Percentiles rank a stretch among this genome's conserved stretches.
Conservation (phyloP, 1,284 basidiomycete species). For the Pulchroboletus neoregius region DNA sequence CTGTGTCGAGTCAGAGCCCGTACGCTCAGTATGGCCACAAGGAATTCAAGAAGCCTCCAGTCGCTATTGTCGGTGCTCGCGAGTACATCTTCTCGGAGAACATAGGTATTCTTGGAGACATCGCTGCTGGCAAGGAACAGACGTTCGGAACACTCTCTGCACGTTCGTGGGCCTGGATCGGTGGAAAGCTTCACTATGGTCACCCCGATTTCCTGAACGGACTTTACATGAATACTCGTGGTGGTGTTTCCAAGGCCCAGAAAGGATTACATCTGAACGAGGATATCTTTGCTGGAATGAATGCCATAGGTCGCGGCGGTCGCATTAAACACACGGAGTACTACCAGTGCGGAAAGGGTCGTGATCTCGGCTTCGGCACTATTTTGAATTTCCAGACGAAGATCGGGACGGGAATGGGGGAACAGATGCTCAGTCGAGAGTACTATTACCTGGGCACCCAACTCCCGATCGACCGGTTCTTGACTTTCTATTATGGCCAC, state of each 20-base stretch:
- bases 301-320: constrained; percentile 93
- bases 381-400: constrained; percentile 99
- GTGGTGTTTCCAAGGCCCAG: constrained; percentile 98
- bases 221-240: constrained; percentile 97
- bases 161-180: constrained; percentile 93
- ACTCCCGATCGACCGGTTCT: constrained; percentile 95
- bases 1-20: constrained; percentile 82
- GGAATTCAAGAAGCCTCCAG: constrained; percentile 85
- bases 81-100: constrained; percentile 99
- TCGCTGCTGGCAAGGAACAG: constrained; percentile 99
- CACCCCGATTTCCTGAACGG: constrained; percentile 99
- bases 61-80: constrained; percentile 97
- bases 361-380: constrained; percentile 98
- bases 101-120: constrained; percentile 97
- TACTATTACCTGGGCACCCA: constrained; percentile 99
- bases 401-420: constrained; percentile 99
- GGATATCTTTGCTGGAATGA: constrained; percentile 99
- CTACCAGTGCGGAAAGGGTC: constrained; percentile 97
- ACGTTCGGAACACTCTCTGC: constrained; percentile 98
- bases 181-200: constrained; percentile 98
- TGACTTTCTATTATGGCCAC: constrained; percentile 99
- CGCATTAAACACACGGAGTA: constrained; percentile 99
- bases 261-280: constrained; percentile 98
- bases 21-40: constrained; percentile 86
- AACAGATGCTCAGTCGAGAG: constrained; percentile 98